Conservation (phyloP, 2,329 filamentous ascomycete species). For the Elsinoe ampelina region DNA sequence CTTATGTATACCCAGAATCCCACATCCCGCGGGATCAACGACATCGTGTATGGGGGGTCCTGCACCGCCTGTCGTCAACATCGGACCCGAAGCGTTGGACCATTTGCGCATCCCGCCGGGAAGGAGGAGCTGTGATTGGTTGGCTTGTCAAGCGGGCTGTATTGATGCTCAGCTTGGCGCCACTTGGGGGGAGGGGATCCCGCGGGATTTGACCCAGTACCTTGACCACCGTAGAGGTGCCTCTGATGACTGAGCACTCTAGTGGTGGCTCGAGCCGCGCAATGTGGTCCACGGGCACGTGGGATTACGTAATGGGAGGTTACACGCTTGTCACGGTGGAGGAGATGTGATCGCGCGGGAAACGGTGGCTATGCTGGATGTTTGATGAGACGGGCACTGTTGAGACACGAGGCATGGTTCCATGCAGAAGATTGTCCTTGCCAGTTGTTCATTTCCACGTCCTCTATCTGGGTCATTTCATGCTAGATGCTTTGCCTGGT, state of each 20-base stretch:
- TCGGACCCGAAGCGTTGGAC: background rate
- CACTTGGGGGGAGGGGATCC: background rate
- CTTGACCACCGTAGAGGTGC: too few species aligned
- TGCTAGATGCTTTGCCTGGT: background rate
- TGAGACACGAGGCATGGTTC: too few species aligned
- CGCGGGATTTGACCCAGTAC: background rate
- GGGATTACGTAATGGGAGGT: too few species aligned
- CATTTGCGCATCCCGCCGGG: background rate
- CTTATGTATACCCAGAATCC: background rate
- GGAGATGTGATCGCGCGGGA: too few species aligned
- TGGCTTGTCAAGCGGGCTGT: background rate
- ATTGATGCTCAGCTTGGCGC: background rate
- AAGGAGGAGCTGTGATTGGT: background rate
- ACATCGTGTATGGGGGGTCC: too few species aligned
- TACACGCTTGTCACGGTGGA: too few species aligned
- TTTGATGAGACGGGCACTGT: too few species aligned
- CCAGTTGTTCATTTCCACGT: background rate
- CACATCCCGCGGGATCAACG: background rate
- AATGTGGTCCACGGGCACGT: background rate
- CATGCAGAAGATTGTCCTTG: background rate
- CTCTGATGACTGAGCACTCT: too few species aligned
- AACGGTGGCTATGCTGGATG: too few species aligned
- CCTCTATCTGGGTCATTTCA: constrained; percentile 3
- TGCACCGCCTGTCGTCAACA: background rate
- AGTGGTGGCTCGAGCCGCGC: too few species aligned